phyloP scores from a whole-genome alignment of 805 yeast species.

The Saturnispora serradocipensis region DNA sequence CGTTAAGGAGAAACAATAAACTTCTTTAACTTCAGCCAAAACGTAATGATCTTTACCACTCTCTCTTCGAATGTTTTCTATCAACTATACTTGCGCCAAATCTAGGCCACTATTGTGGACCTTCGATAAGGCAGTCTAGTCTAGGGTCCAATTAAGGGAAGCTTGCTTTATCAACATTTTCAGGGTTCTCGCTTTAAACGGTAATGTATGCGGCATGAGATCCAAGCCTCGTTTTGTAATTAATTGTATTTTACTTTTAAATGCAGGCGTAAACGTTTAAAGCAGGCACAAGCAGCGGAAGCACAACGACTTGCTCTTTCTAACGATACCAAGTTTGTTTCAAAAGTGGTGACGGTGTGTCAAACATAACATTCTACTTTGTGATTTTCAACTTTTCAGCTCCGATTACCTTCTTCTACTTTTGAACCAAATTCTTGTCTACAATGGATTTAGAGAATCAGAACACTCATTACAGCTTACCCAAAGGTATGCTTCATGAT shows the following conservation, averaged over 20 bases:
- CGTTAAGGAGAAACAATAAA: no score
- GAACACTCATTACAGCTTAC: slow-evolving; percentile 15
- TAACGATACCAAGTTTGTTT: not conserved
- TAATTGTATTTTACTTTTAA: not conserved
- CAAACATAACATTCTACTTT: not conserved
- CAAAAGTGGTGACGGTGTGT: not conserved
- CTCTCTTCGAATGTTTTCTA: not conserved
- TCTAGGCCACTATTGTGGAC: not conserved
- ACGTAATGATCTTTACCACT: no score
- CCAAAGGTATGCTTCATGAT: slow-evolving; percentile 32
- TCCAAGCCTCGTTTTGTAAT: slow-evolving; percentile 2
- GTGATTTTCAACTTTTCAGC: not conserved
- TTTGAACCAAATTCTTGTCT: not conserved
- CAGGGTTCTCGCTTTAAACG: not conserved
- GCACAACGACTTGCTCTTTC: not conserved
- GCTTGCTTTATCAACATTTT: not conserved
- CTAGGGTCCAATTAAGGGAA: not conserved
- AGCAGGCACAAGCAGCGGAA: not conserved
- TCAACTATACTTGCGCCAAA: not conserved
- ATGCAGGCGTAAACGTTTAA: not conserved
- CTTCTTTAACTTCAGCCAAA: not conserved
- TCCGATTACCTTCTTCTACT: not conserved
- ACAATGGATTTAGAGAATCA: slow-evolving; percentile 13
- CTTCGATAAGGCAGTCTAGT: not conserved
- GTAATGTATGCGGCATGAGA: not conserved